phyloP scores from a whole-genome alignment of 2,329 filamentous ascomycete species.

The Cordyceps farinosa region DNA sequence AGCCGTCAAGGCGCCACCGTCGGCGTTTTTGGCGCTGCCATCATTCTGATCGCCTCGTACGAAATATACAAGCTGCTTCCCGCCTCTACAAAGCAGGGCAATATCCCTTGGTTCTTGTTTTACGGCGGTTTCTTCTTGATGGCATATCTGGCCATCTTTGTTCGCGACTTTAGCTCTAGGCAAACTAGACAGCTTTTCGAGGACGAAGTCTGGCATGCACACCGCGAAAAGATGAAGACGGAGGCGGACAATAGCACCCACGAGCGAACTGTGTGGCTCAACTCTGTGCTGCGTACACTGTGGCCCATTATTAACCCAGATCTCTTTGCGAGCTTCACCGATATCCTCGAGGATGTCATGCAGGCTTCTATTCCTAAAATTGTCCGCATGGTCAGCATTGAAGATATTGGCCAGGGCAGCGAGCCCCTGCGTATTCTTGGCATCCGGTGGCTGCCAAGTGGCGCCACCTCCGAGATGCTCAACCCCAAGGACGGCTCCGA shows the following conservation, averaged over 20 bases:
- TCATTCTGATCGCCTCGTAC: slow-evolving; percentile 29
- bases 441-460: slow-evolving; percentile 68
- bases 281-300: slow-evolving; percentile 62
- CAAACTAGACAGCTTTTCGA: slow-evolving; percentile 62
- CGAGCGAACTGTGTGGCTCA: slow-evolving; percentile 70
- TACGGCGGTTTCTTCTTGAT: slow-evolving; percentile 7
- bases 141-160: slow-evolving; percentile 34
- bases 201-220: slow-evolving; percentile 66
- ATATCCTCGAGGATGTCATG: slow-evolving; percentile 76
- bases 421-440: slow-evolving; percentile 68
- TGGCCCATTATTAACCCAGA: slow-evolving; percentile 77
- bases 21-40: slow-evolving; percentile 33
- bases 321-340: slow-evolving; percentile 63
- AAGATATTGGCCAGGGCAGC: slow-evolving; percentile 72
- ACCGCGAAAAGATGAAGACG: slow-evolving; percentile 47
- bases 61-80: slow-evolving; percentile 24
- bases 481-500: slow-evolving; percentile 31
- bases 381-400: slow-evolving; percentile 70
- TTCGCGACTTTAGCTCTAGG: slow-evolving; percentile 58
- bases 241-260: slow-evolving; percentile 43
- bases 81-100: slow-evolving; percentile 6
- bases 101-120: slow-evolving; percentile 11
- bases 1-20: slow-evolving; percentile 35
- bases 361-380: slow-evolving; percentile 68
- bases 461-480: slow-evolving; percentile 52